These are phyloP conservation scores for Tricholoma sp. DNA, from an alignment of 768 basidiomycete species.

Conservation along the genomic window DNA sequence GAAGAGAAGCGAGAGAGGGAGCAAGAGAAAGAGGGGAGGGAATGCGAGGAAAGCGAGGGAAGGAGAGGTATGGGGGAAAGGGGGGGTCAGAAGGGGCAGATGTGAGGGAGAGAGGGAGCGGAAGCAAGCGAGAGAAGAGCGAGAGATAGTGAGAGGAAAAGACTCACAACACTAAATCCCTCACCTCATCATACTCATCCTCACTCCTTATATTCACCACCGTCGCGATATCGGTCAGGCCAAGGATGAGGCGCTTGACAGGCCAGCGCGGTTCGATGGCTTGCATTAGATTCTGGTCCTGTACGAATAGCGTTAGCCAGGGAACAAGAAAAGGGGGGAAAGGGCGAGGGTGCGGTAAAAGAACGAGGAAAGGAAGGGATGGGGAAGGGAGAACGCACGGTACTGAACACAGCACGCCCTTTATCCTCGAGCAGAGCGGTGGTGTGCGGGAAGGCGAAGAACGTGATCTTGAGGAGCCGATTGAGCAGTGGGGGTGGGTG, in stretches of 20 bases:
- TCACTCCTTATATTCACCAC: too few species aligned
- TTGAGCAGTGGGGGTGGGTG: too few species aligned
- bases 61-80: too few species aligned
- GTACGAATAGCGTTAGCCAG: background rate
- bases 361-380: too few species aligned
- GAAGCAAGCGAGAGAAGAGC: too few species aligned
- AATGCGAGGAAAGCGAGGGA: too few species aligned
- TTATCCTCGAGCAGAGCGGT: constrained; percentile 45
- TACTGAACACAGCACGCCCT: constrained; percentile 46
- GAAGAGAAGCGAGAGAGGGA: too few species aligned
- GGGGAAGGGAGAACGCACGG: constrained; percentile 38
- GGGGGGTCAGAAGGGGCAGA: too few species aligned
- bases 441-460: constrained; percentile 60
- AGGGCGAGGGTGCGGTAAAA: background rate
- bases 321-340: too few species aligned
- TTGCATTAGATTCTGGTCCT: constrained; percentile 71
- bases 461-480: too few species aligned
- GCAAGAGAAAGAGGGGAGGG: background rate
- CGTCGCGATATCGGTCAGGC: constrained; percentile 74
- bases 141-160: constrained; percentile 24
- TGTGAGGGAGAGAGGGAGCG: too few species aligned
- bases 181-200: constrained; percentile 54
- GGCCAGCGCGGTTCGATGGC: constrained; percentile 71
- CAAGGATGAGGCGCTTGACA: too few species aligned
- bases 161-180: constrained; percentile 59